phyloP scores from a whole-genome alignment of 257 asterid genomes.

The Paraleonurus japonicus region DNA sequence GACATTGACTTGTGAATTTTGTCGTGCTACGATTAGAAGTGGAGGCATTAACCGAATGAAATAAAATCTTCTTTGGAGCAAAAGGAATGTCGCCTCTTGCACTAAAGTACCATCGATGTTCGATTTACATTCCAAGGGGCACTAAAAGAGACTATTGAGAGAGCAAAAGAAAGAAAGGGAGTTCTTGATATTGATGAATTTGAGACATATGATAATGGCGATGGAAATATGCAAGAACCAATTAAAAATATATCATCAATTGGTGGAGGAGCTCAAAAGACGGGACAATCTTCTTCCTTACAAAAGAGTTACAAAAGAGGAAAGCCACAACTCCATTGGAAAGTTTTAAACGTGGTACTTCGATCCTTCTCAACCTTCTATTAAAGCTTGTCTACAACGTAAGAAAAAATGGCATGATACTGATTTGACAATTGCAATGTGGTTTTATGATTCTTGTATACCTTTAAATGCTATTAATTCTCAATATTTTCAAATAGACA shows the following conservation, averaged over 20 bases:
- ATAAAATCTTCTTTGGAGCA: background rate
- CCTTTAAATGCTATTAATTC: background rate
- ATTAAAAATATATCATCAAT: no score
- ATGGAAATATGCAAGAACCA: background rate
- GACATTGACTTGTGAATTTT: background rate
- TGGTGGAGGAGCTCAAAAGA: background rate
- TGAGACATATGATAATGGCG: background rate
- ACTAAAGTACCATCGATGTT: no score
- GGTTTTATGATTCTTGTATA: background rate
- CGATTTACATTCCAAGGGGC: background rate
- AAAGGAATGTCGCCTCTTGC: background rate
- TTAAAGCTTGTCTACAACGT: background rate
- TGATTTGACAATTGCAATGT: background rate
- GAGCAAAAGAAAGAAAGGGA: background rate
- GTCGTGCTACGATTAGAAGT: background rate
- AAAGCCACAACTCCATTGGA: background rate
- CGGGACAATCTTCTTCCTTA: background rate
- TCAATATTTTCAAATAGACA: background rate
- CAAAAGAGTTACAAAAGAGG: background rate
- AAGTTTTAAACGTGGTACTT: background rate
- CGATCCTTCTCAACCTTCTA: background rate
- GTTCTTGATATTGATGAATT: background rate
- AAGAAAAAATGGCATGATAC: background rate
- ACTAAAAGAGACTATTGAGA: background rate
- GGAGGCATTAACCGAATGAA: background rate